Conservation (phyloP, 2,329 filamentous ascomycete genomes). For the Dendryphion nanum region DNA sequence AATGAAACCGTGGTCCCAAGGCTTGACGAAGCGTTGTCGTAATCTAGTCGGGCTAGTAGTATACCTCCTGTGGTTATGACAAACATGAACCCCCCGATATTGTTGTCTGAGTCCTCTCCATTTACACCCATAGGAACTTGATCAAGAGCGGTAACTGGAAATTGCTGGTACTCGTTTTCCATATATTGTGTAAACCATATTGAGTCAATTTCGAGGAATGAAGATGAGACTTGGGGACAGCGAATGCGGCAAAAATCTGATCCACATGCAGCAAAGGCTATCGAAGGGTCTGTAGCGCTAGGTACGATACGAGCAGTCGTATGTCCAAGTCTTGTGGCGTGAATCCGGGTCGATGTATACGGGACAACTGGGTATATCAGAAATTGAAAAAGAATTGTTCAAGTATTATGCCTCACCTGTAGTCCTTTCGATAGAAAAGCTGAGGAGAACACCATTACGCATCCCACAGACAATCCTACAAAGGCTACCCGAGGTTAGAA, state of each 20-base stretch:
- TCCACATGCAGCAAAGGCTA: conserved; percentile 40
- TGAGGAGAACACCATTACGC: conserved; percentile 33
- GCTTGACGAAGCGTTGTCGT: conserved; percentile 22
- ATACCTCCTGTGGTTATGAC: conserved; percentile 49
- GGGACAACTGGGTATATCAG: too few relatives aligned
- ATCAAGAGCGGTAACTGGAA: conserved; percentile 28
- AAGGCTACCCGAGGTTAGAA: conserved; percentile 12
- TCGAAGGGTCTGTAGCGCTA: conserved; percentile 21
- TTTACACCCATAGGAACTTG: conserved; percentile 23
- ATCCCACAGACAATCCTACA: conserved; percentile 34
- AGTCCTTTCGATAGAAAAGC: conserved; percentile 1
- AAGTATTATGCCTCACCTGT: neutral
- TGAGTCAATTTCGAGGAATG: conserved; percentile 25
- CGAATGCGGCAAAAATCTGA: conserved; percentile 36
- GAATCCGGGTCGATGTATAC: too few relatives aligned
- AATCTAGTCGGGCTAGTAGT: conserved; percentile 48
- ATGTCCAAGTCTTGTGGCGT: conserved; percentile 21
- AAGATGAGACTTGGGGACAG: conserved; percentile 7
- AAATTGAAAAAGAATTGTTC: neutral
- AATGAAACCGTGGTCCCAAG: neutral
- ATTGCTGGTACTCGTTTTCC: conserved; percentile 29
- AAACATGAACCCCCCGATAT: conserved; percentile 46
- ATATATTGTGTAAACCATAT: conserved; percentile 38
- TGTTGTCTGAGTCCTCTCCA: conserved; percentile 35
- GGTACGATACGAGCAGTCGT: conserved; percentile 23